Percentiles rank a stretch among this genome's conserved stretches.
These are phyloP conservation scores for Acacia pycnantha DNA, from an alignment of 331 rosid species.

Conservation along the genomic window DNA sequence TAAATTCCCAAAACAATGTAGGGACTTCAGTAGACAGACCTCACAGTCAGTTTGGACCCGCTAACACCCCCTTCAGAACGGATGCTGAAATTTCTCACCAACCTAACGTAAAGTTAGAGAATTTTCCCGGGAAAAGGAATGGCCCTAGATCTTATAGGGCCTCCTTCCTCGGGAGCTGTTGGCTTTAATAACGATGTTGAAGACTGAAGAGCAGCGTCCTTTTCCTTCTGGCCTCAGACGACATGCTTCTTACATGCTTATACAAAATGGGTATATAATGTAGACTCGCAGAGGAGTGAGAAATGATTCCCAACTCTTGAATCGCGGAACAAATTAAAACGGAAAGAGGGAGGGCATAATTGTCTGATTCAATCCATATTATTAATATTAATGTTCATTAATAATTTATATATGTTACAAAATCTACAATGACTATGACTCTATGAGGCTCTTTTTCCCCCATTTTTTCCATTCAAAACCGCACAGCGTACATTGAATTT, in stretches of 20 bases:
- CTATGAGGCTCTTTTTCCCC: too few relatives aligned
- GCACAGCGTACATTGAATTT: too few relatives aligned
- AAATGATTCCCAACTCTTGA: neutral
- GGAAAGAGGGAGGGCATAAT: slow-evolving; percentile 1
- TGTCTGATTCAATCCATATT: neutral
- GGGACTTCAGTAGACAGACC: slow-evolving; percentile 45
- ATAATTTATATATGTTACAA: too few relatives aligned
- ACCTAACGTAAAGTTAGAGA: slow-evolving; percentile 23
- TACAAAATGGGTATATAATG: too few relatives aligned
- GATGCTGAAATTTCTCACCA: slow-evolving; percentile 32
- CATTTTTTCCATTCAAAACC: too few relatives aligned
- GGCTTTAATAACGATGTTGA: neutral
- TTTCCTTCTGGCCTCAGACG: neutral
- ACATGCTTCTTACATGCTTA: too few relatives aligned
- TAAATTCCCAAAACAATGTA: slow-evolving; percentile 47
- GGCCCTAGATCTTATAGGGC: slow-evolving; percentile 24
- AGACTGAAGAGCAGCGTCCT: neutral
- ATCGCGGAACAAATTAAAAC: neutral
- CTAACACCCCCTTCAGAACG: slow-evolving; percentile 24
- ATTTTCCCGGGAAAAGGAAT: slow-evolving; percentile 34
- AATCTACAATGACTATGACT: too few relatives aligned
- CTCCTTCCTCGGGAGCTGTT: slow-evolving; percentile 17
- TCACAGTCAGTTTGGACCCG: slow-evolving; percentile 50
- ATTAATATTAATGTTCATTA: neutral
- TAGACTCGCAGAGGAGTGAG: neutral